Conservation (phyloP, 2,329 filamentous ascomycete species). For the Paramyrothecium roridum region DNA sequence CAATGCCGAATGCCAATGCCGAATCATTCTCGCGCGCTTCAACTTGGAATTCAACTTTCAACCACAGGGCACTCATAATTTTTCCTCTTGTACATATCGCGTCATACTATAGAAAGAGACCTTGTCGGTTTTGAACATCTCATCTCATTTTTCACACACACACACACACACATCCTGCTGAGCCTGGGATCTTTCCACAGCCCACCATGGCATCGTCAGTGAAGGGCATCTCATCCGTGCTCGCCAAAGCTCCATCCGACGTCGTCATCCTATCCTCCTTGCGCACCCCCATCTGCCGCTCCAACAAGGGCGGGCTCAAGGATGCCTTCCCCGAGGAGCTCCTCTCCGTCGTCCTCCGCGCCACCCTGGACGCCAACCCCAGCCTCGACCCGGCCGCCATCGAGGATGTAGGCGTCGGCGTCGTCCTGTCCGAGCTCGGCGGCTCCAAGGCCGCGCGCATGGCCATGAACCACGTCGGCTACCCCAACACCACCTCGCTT, state of each 20-base stretch:
- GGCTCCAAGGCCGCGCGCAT: constrained; percentile 86
- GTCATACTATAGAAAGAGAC: too few relatives aligned
- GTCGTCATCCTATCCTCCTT: constrained; percentile 86
- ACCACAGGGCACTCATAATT: background rate
- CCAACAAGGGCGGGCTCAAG: constrained; percentile 78
- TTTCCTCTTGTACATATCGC: too few relatives aligned
- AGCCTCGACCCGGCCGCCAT: constrained; percentile 63
- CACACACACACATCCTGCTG: too few relatives aligned
- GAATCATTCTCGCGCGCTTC: background rate
- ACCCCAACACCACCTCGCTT: constrained; percentile 66
- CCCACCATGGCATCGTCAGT: background rate
- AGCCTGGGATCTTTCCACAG: too few relatives aligned
- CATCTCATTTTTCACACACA: too few relatives aligned
- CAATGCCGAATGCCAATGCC: background rate
- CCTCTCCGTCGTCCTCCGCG: constrained; percentile 56
- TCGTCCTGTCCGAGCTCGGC: constrained; percentile 84
- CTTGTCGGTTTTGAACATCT: background rate
- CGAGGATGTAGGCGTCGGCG: constrained; percentile 80
- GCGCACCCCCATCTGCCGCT: constrained; percentile 78
- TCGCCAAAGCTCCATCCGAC: constrained; percentile 68
- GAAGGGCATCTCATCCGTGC: background rate
- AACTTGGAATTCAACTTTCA: background rate
- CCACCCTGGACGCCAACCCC: constrained; percentile 54
- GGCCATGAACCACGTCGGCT: constrained; percentile 80
- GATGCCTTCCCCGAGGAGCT: constrained; percentile 89